Base-by-base conservation (phyloP, 768 basidiomycete species). In the Clavulina sp. region DNA sequence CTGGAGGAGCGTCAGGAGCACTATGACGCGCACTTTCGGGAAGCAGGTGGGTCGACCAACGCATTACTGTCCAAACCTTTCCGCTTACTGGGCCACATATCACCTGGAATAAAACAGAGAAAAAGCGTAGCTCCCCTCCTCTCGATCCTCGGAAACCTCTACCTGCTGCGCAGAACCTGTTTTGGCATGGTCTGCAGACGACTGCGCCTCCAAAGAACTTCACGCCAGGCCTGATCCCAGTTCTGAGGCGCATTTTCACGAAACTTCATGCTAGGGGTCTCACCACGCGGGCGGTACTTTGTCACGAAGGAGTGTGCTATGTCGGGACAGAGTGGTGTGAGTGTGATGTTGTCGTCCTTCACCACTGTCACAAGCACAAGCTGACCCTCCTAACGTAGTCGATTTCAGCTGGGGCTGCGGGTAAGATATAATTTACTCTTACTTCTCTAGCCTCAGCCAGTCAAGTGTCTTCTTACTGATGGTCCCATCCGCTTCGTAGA, bases 341-440 rank as follows among this genome's bases (percentile, higher is more conserved):
- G 41, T 55, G 5, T 6, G n/a, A 7, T 26, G n/a, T 31, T 26
- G 34, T 13, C 13, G 18, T 40, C 6, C 26, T 30, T 24, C 18
- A 21, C 13, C 4, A 31, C 41, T 19, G 6, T 21, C 23, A 21
- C n/a, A 43, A 7, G n/a, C n/a, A 16, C 9, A 31, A 23, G 6
- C 23, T 19, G 13, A 47, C 23, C 19, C 31, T 31, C 16, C n/a
- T n/a, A n/a, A 5, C 7, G 3, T 38, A 57, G 56, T 57, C 21
- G 85, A 89, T 59, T 56, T 57, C 6, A 49, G 52, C 1, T 89
- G 84, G 84, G 84, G 84, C 13, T 83, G 81, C 57, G 82, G 80
- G 81, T 74, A 59, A 53, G 72, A 64, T 48, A 50, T 18, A 13
- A 28, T n/a, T n/a, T 18, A 21, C 40, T n/a, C 32, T 38, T 43